phyloP scores from a whole-genome alignment of 2,329 filamentous ascomycete species.

The Camillea tinctor region DNA sequence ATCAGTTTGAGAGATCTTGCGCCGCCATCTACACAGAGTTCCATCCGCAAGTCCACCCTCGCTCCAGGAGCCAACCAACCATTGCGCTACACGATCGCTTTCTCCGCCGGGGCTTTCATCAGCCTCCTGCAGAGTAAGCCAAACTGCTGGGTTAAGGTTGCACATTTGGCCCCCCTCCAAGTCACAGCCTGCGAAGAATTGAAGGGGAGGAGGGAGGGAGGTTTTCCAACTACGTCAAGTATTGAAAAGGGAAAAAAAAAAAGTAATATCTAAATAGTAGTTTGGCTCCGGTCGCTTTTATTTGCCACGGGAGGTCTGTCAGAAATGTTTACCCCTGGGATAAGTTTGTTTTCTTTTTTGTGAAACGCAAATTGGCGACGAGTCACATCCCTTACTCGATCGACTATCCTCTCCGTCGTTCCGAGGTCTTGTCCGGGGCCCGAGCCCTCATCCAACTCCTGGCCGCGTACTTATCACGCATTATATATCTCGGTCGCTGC shows the following conservation, averaged over 20 bases:
- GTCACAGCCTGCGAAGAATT: background rate
- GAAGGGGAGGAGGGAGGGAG: background rate
- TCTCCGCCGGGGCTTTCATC: background rate
- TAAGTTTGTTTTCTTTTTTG: background rate
- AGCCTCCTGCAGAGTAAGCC: background rate
- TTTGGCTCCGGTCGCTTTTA: background rate
- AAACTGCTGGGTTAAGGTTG: background rate
- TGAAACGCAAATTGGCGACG: background rate
- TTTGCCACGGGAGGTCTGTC: background rate
- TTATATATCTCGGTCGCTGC: constrained; percentile 35
- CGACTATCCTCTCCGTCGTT: background rate
- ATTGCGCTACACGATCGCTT: background rate
- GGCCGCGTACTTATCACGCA: background rate
- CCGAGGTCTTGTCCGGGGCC: background rate
- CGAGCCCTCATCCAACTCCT: background rate
- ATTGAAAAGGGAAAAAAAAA: background rate
- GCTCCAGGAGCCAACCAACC: background rate
- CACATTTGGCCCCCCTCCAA: background rate
- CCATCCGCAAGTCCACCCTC: background rate
- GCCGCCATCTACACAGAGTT: background rate
- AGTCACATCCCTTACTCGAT: background rate
- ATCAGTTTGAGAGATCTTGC: background rate
- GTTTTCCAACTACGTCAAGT: background rate
- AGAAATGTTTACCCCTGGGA: background rate
- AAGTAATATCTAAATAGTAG: background rate